Conservation (phyloP, 495 filamentous ascomycete genomes). For the Oleoguttula mirabilis region DNA sequence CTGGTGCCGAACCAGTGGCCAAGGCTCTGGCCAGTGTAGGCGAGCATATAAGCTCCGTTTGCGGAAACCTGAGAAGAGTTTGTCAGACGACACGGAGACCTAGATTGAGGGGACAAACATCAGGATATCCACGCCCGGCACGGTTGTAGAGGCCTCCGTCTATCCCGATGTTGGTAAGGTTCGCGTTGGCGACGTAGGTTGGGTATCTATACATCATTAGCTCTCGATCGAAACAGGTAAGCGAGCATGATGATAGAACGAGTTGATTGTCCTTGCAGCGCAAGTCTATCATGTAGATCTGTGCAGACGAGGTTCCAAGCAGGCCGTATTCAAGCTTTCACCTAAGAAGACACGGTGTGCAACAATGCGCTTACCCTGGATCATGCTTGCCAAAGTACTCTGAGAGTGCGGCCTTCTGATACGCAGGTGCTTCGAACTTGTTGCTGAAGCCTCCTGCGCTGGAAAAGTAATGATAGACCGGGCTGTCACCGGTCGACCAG, state of each 20-base stretch:
- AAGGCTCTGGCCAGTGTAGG: neutral
- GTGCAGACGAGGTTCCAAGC: too few relatives aligned
- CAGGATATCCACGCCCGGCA: slow-evolving; percentile 51
- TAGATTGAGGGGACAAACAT: too few relatives aligned
- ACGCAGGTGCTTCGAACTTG: neutral
- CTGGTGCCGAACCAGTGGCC: slow-evolving; percentile 6
- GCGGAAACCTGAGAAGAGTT: too few relatives aligned
- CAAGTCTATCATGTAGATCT: too few relatives aligned
- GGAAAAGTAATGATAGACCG: slow-evolving; percentile 6
- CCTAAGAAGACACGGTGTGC: too few relatives aligned
- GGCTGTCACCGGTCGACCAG: slow-evolving; percentile 13
- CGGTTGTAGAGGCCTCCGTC: slow-evolving; percentile 30
- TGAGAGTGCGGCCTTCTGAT: slow-evolving; percentile 45
- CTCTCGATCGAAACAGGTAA: too few relatives aligned
- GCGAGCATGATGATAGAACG: too few relatives aligned
- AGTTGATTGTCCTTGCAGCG: too few relatives aligned
- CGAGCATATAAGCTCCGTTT: slow-evolving; percentile 15
- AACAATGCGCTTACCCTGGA: too few relatives aligned
- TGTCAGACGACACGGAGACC: too few relatives aligned
- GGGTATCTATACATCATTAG: too few relatives aligned
- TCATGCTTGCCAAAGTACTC: slow-evolving; percentile 45
- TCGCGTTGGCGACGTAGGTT: slow-evolving; percentile 28
- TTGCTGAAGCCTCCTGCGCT: slow-evolving; percentile 1
- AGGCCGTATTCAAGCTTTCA: too few relatives aligned
- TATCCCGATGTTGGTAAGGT: slow-evolving; percentile 28